phyloP scores from a whole-genome alignment of 768 basidiomycete species.

The Russula abietina region DNA sequence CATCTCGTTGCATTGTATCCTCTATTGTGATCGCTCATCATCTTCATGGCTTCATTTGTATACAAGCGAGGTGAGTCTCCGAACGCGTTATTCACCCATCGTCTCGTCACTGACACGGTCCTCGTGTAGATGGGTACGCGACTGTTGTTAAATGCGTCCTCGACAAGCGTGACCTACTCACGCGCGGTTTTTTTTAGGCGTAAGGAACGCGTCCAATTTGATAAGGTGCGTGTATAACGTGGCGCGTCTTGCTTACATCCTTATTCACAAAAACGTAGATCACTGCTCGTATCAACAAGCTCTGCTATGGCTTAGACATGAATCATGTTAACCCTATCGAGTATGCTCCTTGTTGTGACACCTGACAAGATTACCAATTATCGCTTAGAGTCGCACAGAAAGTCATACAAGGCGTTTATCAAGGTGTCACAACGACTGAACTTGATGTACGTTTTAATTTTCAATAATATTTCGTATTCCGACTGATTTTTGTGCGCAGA shows the following conservation, averaged over 20 bases:
- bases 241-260: not conserved
- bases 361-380: not conserved
- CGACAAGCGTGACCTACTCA: constrained; percentile 19
- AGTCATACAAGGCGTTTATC: constrained; percentile 88
- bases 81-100: not conserved
- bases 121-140: constrained; percentile 45
- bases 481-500: constrained; percentile 41
- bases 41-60: constrained; percentile 38
- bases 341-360: constrained; percentile 38
- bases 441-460: constrained; percentile 63
- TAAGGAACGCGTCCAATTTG: constrained; percentile 89
- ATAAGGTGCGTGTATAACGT: constrained; percentile 55
- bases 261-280: constrained; percentile 45
- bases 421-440: constrained; percentile 94
- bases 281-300: constrained; percentile 78
- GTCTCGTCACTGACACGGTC: constrained; percentile 16
- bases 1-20: not conserved
- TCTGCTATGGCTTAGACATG: constrained; percentile 92
- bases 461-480: not conserved
- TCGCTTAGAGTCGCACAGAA: constrained; percentile 73
- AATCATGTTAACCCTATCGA: constrained; percentile 93
- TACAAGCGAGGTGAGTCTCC: constrained; percentile 50
- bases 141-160: constrained; percentile 28
- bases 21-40: not conserved
- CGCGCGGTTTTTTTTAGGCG: constrained; percentile 42